Evolutionary conservation across 129 eudicot species (phyloP).

Genomic region (Flaveria linearis): DNA sequence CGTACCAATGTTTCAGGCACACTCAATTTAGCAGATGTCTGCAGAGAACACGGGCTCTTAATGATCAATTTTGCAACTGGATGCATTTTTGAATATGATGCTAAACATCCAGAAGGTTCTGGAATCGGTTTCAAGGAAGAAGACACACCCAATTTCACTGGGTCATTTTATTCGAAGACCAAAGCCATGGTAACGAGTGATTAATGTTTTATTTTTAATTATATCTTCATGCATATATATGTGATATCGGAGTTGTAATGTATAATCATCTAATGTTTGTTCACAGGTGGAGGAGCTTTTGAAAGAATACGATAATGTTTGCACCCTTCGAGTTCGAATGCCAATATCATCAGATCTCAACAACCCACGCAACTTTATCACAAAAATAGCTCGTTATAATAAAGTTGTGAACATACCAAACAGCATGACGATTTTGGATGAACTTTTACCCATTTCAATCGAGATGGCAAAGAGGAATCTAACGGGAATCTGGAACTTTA

Average conservation of each 20-base stretch:
- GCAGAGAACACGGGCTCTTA: constrained; percentile 82
- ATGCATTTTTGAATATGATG: constrained; percentile 93
- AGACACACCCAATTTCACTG: constrained; percentile 84
- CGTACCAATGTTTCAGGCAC: constrained; percentile 91
- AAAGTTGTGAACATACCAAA: constrained; percentile 95
- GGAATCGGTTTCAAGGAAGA: constrained; percentile 97
- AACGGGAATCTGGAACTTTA: constrained; percentile 88
- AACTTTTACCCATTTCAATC: constrained; percentile 86
- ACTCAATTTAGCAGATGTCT: constrained; percentile 79
- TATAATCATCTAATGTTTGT: background rate
- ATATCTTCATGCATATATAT: constrained; percentile 1
- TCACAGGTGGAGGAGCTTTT: constrained; percentile 81
- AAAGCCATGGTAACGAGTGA: constrained; percentile 79
- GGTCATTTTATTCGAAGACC: constrained; percentile 95
- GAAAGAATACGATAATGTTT: constrained; percentile 83
- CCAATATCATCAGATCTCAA: constrained; percentile 92
- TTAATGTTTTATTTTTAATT: background rate
- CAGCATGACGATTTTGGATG: constrained; percentile 97
- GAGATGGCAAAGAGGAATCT: constrained; percentile 96
- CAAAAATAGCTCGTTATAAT: constrained; percentile 73
- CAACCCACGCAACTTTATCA: constrained; percentile 99
- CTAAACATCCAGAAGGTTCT: constrained; percentile 81
- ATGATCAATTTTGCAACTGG: constrained; percentile 94
- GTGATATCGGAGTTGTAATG: background rate
- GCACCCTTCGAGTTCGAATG: constrained; percentile 96